Evolutionary conservation across 2,329 filamentous ascomycete genomes (phyloP), one percentile per base, ranked within the genome.

Genomic region (Clarireedia hainanense): DNA sequence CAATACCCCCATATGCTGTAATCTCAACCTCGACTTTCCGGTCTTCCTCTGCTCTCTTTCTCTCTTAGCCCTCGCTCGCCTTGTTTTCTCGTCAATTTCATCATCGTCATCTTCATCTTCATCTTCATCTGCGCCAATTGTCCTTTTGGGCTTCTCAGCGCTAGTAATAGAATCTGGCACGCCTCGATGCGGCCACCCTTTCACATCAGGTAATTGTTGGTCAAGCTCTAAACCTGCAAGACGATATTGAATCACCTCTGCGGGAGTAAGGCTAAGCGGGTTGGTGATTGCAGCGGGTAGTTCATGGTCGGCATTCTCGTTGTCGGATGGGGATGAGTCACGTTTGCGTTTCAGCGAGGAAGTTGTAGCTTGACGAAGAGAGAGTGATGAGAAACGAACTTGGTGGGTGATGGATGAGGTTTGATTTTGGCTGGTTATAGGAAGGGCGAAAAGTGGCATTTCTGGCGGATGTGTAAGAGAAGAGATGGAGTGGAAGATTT

Each of bases 1-100:
- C 56, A 96, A 72, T 10, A 85, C 80, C 55, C 80, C 76, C 5
- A 92, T 70, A 70, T 91, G 85, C 17, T 73, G 74, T 52, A 76
- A 68, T 58, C 74, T 74, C 55, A 78, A 65, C 59, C 62, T 63
- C 47, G 52, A 63, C 24, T 30, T 48, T 5, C 55, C 50, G 2
- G 50, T 57, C 17, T 53, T 57, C 30, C 27, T 42, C 57, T 52
- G 50, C 2, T 60, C 59, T 9, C 17, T 47, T 24, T 58, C 55
- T 9, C 23, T 30, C 7, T 20, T 58, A 45, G 9, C 12, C 20
- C 26, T 58, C 49, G 47, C 50, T 12, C 34, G 52, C 48, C 52
- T 20, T 2, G 43, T 46, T 24, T 46, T 52, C 56, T 63, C 59
- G 34, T 56, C 57, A 23, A 49, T 55, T 43, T 60, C 60, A 20